Evolutionary conservation across 176 grass and related monocot genomes (phyloP), one percentile per base, ranked within the genome.

Genomic region (Avena atlantica): DNA sequence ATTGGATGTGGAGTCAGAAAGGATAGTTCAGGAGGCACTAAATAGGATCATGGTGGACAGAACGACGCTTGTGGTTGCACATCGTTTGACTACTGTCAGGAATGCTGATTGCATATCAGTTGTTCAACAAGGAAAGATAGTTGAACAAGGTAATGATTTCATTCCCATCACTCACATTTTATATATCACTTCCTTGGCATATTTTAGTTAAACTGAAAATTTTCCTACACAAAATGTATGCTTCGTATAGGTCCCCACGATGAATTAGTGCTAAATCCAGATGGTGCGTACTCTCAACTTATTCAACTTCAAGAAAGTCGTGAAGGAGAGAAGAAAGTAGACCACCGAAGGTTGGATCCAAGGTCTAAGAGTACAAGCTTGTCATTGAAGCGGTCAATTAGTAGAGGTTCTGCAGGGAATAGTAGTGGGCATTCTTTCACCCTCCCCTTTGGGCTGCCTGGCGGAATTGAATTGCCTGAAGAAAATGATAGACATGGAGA

Each of bases 1-100:
- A 82, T 74, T 97, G 87, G 95, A 97, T 85, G 88, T 92, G 37
- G 95, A 97, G 65, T 97, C 92, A 11, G 95, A 97, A 70, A 60
- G 89, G 52, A 86, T 95, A 81, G 93, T 97, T 63, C 95, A 97
- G 78, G 95, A 97, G n/a, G 92, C 95, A 82, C 62, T 97, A 52
- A 89, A 89, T n/a, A 92, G 89, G 84, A 88, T 94, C 85, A 95
- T 94, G 95, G 51, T 88, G 72, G 77, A 93, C 56, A 93, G 93
- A 89, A 97, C 95, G 51, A 97, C 93, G 44, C 51, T 97, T 47
- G 85, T 97, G 63, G 93, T 97, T 60, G 95, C 95, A 58, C 95
- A 97, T 78, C 93, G 95, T 55, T 77, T 97, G 42, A 95, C 84
- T 56, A 97, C 95, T 44, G 87, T 97, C 27, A 94, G 93, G 72